phyloP scores from a whole-genome alignment of 495 filamentous ascomycete species.

The Rhypophila decipiens region DNA sequence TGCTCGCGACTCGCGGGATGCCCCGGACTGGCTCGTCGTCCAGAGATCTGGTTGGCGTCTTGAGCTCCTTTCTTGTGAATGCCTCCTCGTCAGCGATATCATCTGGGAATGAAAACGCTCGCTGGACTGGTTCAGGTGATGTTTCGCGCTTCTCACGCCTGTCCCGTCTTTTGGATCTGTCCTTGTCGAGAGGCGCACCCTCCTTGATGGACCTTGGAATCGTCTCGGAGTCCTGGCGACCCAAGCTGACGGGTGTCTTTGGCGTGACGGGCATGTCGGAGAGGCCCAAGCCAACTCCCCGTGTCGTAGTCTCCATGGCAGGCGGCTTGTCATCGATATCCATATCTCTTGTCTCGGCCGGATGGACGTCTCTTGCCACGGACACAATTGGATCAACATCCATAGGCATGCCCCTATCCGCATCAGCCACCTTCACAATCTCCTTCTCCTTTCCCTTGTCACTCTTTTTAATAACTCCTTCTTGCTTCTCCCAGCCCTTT shows the following conservation, averaged over 20 bases:
- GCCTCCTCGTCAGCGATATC: conserved; percentile 31
- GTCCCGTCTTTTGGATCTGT: conserved; percentile 11
- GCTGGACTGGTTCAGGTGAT: conserved; percentile 22
- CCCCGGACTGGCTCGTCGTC: conserved; percentile 4
- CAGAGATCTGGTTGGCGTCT: conserved; percentile 5
- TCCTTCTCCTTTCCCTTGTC: conserved; percentile 25
- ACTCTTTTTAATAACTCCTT: conserved; percentile 20
- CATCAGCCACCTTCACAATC: conserved; percentile 3
- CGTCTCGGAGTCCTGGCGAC: conserved; percentile 29
- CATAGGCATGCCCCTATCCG: conserved; percentile 3
- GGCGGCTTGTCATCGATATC: conserved; percentile 2
- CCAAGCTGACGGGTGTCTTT: too few relatives aligned
- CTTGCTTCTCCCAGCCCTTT: conserved; percentile 4
- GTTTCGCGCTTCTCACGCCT: too few relatives aligned
- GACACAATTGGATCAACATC: neutral
- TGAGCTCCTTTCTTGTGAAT: conserved; percentile 17
- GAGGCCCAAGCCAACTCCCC: neutral
- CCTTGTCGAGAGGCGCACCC: neutral
- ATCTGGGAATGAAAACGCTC: conserved; percentile 29
- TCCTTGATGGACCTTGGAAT: conserved; percentile 23
- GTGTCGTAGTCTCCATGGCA: neutral
- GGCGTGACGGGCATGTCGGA: neutral
- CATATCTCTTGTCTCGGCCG: neutral
- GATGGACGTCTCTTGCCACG: neutral
- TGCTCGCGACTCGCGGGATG: conserved; percentile 21